phyloP scores from a whole-genome alignment of 225 moss, liverwort and hornwort genomes.

The Polytrichum formosum region DNA sequence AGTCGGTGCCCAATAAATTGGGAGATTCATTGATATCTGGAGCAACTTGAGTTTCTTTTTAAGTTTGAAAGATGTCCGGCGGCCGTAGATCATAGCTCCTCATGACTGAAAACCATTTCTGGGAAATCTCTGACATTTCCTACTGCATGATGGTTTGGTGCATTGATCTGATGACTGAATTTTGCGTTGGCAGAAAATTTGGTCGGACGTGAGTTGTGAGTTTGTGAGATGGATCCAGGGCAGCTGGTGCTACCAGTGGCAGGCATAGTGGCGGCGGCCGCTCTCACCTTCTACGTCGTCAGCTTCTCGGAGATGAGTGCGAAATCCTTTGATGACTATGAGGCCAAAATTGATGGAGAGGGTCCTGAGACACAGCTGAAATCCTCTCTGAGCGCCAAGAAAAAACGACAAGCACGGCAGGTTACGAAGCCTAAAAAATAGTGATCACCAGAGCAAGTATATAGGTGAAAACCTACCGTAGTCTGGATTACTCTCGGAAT shows the following conservation, averaged over 20 bases:
- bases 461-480: too few relatives aligned
- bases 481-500: too few relatives aligned
- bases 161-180: too few relatives aligned
- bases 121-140: too few relatives aligned
- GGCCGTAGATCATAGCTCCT: too few relatives aligned
- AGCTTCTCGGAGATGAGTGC: conserved; percentile 95
- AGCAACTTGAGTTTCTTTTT: too few relatives aligned
- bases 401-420: conserved; percentile 57
- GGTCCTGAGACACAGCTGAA: conserved; percentile 41
- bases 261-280: conserved; percentile 90
- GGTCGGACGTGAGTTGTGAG: background rate
- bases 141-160: too few relatives aligned
- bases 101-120: too few relatives aligned
- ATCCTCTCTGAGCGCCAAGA: conserved; percentile 63
- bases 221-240: conserved; percentile 67
- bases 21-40: too few relatives aligned
- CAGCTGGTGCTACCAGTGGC: conserved; percentile 75
- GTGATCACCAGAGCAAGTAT: background rate
- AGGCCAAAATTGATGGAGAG: conserved; percentile 34
- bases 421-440: conserved; percentile 41
- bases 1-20: too few relatives aligned
- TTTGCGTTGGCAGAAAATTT: too few relatives aligned
- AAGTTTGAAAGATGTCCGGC: too few relatives aligned
- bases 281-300: conserved; percentile 82
- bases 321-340: conserved; percentile 82